Evolutionary conservation across 1,284 basidiomycete species (phyloP).

Genomic region (Cutaneotrichosporon arboriforme): DNA sequence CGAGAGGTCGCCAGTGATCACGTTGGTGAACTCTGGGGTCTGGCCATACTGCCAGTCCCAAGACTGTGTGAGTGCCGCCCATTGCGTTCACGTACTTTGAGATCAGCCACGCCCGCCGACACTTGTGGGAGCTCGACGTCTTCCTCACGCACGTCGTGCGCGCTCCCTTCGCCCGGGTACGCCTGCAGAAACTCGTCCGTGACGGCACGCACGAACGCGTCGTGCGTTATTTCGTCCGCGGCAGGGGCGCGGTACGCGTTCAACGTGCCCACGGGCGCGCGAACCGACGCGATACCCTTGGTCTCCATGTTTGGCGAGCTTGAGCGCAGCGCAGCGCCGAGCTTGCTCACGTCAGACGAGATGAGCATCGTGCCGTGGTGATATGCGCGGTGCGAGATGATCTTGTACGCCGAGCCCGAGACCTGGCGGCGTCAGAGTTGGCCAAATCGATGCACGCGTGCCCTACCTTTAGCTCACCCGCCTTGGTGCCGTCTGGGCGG

Average conservation of each 20-base stretch:
- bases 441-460: constrained; percentile 23
- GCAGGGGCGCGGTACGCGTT: constrained; percentile 53
- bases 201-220: constrained; percentile 67
- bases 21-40: constrained; percentile 78
- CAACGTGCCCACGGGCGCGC: constrained; percentile 81
- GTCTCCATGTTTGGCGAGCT: constrained; percentile 67
- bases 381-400: constrained; percentile 83
- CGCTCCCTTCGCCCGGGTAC: constrained; percentile 53
- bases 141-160: constrained; percentile 52
- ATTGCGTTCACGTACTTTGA: constrained; percentile 3
- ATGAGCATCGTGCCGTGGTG: constrained; percentile 99
- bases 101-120: constrained; percentile 61
- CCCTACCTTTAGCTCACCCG: constrained; percentile 71
- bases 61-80: constrained; percentile 51
- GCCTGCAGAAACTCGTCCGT: constrained; percentile 62
- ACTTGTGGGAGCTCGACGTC: constrained; percentile 57
- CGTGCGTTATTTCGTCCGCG: constrained; percentile 53
- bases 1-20: constrained; percentile 30
- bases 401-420: constrained; percentile 96
- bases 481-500: constrained; percentile 33
- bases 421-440: constrained; percentile 55
- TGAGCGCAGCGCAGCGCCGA: constrained; percentile 67
- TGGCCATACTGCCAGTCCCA: constrained; percentile 95
- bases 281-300: constrained; percentile 82
- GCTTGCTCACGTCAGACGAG: constrained; percentile 63